Conservation (phyloP, 495 filamentous ascomycete species). For the Lophiostoma macrostomum region DNA sequence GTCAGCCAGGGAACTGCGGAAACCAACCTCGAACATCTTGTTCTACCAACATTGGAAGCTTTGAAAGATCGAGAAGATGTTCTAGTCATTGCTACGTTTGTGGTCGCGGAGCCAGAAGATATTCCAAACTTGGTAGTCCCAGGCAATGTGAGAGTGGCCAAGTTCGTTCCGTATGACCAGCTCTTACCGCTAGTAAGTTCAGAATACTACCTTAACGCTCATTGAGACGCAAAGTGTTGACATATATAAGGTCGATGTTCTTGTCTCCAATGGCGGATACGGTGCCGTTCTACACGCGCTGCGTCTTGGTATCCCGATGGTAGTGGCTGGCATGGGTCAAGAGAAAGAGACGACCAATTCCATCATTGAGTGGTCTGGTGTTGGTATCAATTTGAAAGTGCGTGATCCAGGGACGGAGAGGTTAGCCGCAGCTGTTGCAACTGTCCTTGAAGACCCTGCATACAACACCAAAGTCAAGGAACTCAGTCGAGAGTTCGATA, state of each 20-base stretch:
- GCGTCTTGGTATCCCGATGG: slow-evolving; percentile 18
- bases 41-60: slow-evolving; percentile 16
- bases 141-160: slow-evolving; percentile 9
- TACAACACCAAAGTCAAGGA: slow-evolving; percentile 7
- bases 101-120: slow-evolving; percentile 12
- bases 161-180: slow-evolving; percentile 15
- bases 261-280: slow-evolving; percentile 23
- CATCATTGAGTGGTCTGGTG: slow-evolving; percentile 8
- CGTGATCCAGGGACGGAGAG: slow-evolving; percentile 6
- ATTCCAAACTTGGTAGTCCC: slow-evolving; percentile 2
- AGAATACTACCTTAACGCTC: not conserved
- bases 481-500: slow-evolving; percentile 10
- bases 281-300: slow-evolving; percentile 21
- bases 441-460: not conserved
- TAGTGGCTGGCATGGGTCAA: slow-evolving; percentile 13
- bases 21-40: not conserved
- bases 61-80: slow-evolving; percentile 13
- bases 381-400: slow-evolving; percentile 7
- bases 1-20: slow-evolving; percentile 20
- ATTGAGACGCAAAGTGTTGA: not conserved
- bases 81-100: slow-evolving; percentile 13
- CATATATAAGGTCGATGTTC: slow-evolving; percentile 14
- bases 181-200: slow-evolving; percentile 12
- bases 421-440: not conserved
- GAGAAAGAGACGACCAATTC: slow-evolving; percentile 16